Conservation (phyloP, 306 rosid genomes). For the Crotalaria pallida region DNA sequence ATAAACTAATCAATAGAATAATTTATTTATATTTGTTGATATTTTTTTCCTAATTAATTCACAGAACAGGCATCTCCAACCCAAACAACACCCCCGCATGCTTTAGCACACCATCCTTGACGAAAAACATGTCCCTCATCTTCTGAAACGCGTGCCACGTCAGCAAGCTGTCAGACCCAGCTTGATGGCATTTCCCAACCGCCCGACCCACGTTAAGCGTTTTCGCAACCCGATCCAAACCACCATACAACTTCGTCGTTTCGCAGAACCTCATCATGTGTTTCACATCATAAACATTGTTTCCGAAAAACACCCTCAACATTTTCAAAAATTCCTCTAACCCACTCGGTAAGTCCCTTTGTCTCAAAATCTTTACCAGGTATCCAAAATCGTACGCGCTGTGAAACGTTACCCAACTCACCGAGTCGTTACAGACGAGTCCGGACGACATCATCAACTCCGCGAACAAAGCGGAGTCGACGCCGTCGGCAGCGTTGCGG, state of each 20-base stretch:
- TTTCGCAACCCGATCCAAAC: conserved; percentile 63
- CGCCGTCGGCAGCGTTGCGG: conserved; percentile 38
- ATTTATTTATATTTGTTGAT: not conserved
- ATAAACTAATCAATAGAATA: conserved; percentile 11
- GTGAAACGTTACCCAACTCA: conserved; percentile 72
- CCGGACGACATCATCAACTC: conserved; percentile 60
- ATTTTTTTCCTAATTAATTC: not conserved
- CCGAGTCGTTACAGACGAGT: conserved; percentile 45
- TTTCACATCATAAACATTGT: conserved; percentile 57
- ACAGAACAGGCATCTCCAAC: conserved; percentile 31
- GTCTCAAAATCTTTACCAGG: conserved; percentile 53
- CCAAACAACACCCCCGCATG: conserved; percentile 77
- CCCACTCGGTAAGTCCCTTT: conserved; percentile 26
- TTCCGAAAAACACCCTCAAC: conserved; percentile 46
- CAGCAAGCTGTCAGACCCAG: conserved; percentile 74
- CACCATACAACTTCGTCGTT: conserved; percentile 46
- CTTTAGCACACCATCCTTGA: conserved; percentile 34
- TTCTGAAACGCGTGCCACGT: conserved; percentile 75
- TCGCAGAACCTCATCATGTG: conserved; percentile 65
- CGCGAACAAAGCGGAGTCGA: conserved; percentile 39
- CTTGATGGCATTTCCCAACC: conserved; percentile 81
- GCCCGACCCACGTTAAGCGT: conserved; percentile 59
- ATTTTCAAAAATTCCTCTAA: conserved; percentile 37
- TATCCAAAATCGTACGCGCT: conserved; percentile 76
- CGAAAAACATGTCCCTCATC: conserved; percentile 52